Conservation (phyloP, 495 filamentous ascomycete species). For the Aspergillus saccharolyticus region DNA sequence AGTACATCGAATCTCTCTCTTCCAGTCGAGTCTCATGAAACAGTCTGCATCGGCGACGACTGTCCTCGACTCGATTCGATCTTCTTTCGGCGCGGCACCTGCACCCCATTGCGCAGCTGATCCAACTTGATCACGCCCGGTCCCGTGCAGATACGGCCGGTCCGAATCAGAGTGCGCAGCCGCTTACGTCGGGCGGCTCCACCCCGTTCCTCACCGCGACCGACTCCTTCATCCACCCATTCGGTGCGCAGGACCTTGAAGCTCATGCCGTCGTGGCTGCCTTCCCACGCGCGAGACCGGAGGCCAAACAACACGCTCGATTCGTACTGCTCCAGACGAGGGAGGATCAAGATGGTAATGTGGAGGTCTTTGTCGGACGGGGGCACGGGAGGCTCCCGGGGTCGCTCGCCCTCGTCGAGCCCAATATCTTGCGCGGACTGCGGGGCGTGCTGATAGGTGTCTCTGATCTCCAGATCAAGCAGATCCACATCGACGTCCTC, state of each 20-base stretch:
- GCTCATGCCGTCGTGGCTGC: conserved; percentile 78
- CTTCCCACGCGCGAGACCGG: conserved; percentile 66
- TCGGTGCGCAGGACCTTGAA: conserved; percentile 74
- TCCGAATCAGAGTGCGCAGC: conserved; percentile 44
- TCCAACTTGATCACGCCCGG: conserved; percentile 38
- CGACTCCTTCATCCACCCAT: conserved; percentile 72
- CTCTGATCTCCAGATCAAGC: conserved; percentile 57
- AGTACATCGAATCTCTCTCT: too few species aligned
- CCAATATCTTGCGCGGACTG: conserved; percentile 24
- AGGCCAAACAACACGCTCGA: conserved; percentile 71
- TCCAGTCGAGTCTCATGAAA: too few species aligned
- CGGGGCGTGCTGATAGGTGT: conserved; percentile 37
- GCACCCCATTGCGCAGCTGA: conserved; percentile 37
- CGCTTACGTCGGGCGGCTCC: conserved; percentile 59
- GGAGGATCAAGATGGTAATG: conserved; percentile 78
- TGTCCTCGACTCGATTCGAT: conserved; percentile 27
- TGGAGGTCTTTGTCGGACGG: conserved; percentile 67
- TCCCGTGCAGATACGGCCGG: conserved; percentile 46
- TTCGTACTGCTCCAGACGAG: conserved; percentile 68
- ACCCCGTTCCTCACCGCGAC: conserved; percentile 59
- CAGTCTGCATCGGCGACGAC: conserved; percentile 28
- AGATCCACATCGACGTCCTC: conserved; percentile 65
- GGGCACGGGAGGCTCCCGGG: conserved; percentile 35
- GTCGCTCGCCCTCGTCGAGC: conserved; percentile 25
- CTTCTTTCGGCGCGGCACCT: conserved; percentile 27